phyloP scores from a whole-genome alignment of 2,329 filamentous ascomycete species.

The Zymoseptoria pseudotritici region DNA sequence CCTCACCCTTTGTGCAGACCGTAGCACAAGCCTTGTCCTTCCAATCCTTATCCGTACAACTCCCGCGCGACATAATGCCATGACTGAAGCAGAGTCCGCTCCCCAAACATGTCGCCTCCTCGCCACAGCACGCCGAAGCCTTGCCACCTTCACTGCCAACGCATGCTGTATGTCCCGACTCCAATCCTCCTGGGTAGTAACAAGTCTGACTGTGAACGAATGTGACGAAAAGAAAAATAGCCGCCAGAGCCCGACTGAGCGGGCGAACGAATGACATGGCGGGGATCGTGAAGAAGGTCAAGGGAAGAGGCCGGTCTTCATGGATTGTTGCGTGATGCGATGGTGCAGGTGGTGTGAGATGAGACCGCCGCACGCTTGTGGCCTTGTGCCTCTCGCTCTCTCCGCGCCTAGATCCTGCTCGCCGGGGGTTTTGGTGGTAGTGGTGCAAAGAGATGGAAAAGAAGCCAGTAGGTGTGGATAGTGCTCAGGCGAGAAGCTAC shows the following conservation, averaged over 20 bases:
- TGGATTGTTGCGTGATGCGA: neutral
- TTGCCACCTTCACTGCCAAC: constrained; percentile 3
- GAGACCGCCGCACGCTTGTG: neutral
- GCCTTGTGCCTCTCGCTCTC: neutral
- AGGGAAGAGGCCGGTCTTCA: neutral
- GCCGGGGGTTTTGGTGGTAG: neutral
- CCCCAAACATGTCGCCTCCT: constrained; percentile 25
- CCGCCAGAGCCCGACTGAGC: constrained; percentile 8
- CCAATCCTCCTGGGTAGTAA: constrained; percentile 24
- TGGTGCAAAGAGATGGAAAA: neutral
- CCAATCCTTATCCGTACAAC: constrained; percentile 30
- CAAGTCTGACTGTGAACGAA: constrained; percentile 19
- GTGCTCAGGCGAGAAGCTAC: neutral
- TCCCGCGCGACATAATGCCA: constrained; percentile 24
- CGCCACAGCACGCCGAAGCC: constrained; percentile 24
- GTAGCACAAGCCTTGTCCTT: constrained; percentile 21
- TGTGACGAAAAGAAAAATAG: constrained; percentile 7
- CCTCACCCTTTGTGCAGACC: constrained; percentile 5
- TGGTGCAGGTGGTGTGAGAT: neutral
- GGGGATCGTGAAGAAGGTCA: constrained; percentile 1
- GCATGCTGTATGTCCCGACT: constrained; percentile 22
- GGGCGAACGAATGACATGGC: constrained; percentile 8
- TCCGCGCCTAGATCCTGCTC: neutral
- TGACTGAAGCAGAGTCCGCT: constrained; percentile 27
- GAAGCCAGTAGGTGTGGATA: neutral